Evolutionary conservation across 208 protist genomes (phyloP).

Genomic region (Wallacemonas sp.): DNA sequence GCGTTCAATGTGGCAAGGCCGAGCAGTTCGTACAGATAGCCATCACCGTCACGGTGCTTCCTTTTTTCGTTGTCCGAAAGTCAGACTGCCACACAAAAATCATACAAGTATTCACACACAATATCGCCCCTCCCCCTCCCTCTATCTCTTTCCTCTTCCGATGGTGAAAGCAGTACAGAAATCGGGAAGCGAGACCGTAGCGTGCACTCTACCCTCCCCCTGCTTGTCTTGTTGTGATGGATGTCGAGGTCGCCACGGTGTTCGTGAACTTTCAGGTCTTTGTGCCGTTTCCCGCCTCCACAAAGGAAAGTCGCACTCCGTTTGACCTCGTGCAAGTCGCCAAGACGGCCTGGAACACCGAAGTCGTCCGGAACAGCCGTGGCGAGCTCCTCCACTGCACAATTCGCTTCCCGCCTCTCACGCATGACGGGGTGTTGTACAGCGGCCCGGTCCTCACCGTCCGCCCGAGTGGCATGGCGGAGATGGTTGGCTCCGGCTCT

Average conservation of each 20-base stretch:
- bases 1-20: no score
- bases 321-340: conserved; percentile 30
- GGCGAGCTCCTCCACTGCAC: conserved; percentile 25
- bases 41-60: no score
- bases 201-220: not conserved
- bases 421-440: conserved; percentile 18
- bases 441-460: conserved; percentile 31
- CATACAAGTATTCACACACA: no score
- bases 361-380: conserved; percentile 28
- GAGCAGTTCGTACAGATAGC: no score
- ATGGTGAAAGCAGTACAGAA: no score
- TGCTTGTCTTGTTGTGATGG: conserved; percentile 18
- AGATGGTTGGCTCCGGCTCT: conserved; percentile 23
- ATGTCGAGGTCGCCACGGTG: conserved; percentile 24
- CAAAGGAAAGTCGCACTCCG: not conserved
- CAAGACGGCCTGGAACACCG: conserved; percentile 32
- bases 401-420: conserved; percentile 38
- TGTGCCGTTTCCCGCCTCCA: not conserved
- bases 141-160: no score
- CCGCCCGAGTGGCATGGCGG: conserved; percentile 20
- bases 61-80: no score
- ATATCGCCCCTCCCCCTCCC: no score
- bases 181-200: no score
- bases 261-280: conserved; percentile 30
- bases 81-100: no score